Percentiles rank a stretch among this genome's conserved stretches.
phyloP scores from a whole-genome alignment of 176 grass and related monocot species.

The Olyra latifolia region DNA sequence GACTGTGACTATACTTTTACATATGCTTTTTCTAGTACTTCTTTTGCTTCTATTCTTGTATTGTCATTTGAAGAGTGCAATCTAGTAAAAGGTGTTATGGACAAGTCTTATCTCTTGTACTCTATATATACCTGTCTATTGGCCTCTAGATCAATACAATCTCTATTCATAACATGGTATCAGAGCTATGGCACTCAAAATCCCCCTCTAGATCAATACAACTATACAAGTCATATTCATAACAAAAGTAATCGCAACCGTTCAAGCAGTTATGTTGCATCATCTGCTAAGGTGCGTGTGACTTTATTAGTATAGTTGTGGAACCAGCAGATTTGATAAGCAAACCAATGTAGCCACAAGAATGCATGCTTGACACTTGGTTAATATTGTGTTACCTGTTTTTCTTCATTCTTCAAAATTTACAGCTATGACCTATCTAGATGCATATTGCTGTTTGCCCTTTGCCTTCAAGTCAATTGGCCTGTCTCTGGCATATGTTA shows the following conservation, averaged over 20 bases:
- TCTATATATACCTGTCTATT: no score
- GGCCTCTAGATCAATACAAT: no score
- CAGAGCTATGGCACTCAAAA: no score
- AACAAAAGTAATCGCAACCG: not conserved
- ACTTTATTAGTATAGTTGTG: conserved; percentile 9
- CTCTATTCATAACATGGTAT: no score
- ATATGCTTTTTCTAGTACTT: conserved; percentile 3
- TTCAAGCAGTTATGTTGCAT: not conserved
- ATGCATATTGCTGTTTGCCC: not conserved
- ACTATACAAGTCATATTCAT: no score
- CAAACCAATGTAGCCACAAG: not conserved
- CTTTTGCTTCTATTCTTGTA: conserved; percentile 21
- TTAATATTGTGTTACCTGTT: not conserved
- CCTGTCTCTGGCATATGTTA: not conserved
- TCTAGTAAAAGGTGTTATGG: not conserved
- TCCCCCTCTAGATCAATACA: no score
- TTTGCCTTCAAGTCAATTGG: not conserved
- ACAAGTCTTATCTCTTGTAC: no score
- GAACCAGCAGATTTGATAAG: not conserved
- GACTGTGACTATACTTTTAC: conserved; percentile 2
- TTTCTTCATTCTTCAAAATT: conserved; percentile 4
- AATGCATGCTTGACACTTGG: not conserved
- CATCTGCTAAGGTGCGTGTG: not conserved
- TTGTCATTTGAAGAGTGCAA: not conserved
- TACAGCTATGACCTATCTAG: not conserved